Base-by-base conservation (phyloP, 352 stramenopile genomes). In the Phytopythium chamaehyphon region DNA sequence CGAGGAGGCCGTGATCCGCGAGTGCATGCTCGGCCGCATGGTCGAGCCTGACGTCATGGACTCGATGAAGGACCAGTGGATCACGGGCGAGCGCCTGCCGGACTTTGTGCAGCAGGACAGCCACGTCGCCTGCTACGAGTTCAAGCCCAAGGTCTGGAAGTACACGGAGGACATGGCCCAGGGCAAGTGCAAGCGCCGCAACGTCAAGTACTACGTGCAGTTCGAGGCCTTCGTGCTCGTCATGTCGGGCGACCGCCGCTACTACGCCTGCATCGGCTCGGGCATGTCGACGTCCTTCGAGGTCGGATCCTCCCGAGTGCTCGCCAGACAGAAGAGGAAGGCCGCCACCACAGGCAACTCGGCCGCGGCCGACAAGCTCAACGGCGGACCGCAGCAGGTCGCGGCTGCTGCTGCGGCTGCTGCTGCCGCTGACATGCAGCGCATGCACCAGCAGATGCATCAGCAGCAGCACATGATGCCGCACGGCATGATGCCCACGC, bases 81-180 rank as follows among this genome's bases (percentile, higher is more conserved):
- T 93, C 64, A 80, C 69, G 6, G 83, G 83, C 24, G 83, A 93
- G 62, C 76, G 77, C 2, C 65, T 91, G 7, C 78, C 83, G n/a
- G 75, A 91, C 61, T 93, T 93, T 70, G 77, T 89, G 38, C 79
- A 90, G 57, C 83, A 88, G 50, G 76, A 86, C 19, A 54, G 51
- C 39, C 76, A 88, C 64, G 69, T 84, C 16, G 78, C 83, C 28
- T 86, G 76, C 62, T 93, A 86, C 51, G 81, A 91, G 64, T 93
- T 93, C 66, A 93, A 93, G 67, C 83, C 83, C 19, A 93, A 93
- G 63, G 83, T 93, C 2, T 93, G 83, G 83, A 93, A 93, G 63
- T 93, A 93, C 76, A 86, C 66, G 42, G 83, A 93, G 28, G 83
- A 93, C 53, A 91, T 93, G 83, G 69, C 80, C n/a, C 83, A 90